phyloP scores from a whole-genome alignment of 768 basidiomycete species.

The Cystofilobasidium macerans region DNA sequence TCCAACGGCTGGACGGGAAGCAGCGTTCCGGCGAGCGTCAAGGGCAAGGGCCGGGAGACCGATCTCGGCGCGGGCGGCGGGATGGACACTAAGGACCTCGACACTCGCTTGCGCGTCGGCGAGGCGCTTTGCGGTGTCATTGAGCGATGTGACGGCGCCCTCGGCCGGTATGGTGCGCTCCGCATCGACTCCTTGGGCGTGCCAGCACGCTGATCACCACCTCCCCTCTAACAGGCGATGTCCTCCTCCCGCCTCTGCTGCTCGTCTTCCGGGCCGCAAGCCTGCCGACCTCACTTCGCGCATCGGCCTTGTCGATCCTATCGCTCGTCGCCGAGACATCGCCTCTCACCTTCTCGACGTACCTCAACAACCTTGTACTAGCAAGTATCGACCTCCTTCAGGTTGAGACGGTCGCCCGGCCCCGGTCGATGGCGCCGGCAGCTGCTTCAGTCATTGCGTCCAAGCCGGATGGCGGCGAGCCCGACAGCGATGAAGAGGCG shows the following conservation, averaged over 20 bases:
- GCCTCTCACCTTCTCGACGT: slow-evolving; percentile 52
- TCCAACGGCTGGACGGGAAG: slow-evolving; percentile 41
- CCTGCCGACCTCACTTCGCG: slow-evolving; percentile 62
- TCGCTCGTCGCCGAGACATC: slow-evolving; percentile 60
- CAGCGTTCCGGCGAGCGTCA: slow-evolving; percentile 42
- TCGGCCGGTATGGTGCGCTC: slow-evolving; percentile 56
- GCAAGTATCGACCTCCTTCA: slow-evolving; percentile 64
- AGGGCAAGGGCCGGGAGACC: slow-evolving; percentile 40
- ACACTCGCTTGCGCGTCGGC: slow-evolving; percentile 62
- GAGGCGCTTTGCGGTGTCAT: slow-evolving; percentile 76
- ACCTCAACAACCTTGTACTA: slow-evolving; percentile 51
- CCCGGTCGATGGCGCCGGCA: background rate
- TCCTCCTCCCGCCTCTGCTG: slow-evolving; percentile 63
- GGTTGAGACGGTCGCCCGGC: slow-evolving; percentile 35
- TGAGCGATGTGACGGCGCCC: slow-evolving; percentile 55
- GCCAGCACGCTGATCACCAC: background rate
- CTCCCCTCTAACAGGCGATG: slow-evolving; percentile 43
- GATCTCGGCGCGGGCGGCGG: no score
- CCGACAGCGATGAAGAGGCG: slow-evolving; percentile 28
- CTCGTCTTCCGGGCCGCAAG: slow-evolving; percentile 49
- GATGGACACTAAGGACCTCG: slow-evolving; percentile 48
- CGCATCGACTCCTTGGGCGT: background rate
- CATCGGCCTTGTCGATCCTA: slow-evolving; percentile 58
- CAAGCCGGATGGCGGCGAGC: background rate
- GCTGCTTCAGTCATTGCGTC: no score